These are phyloP conservation scores for Aspergillus carlsbadensis DNA, from an alignment of 495 filamentous ascomycete genomes.

Conservation along the genomic window DNA sequence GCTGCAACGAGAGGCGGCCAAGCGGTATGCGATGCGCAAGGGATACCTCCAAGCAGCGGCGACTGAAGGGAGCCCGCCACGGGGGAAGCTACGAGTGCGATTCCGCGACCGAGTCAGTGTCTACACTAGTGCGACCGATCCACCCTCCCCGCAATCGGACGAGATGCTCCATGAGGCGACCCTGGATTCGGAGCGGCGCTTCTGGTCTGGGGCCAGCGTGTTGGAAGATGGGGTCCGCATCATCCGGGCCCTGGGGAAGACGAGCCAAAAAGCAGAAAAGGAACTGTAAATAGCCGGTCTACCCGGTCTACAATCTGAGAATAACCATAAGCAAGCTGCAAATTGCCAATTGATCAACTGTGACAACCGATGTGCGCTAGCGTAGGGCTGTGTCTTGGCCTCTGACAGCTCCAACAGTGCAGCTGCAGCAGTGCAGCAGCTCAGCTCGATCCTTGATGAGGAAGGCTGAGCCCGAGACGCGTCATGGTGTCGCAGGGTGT, in stretches of 20 bases:
- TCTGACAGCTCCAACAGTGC: too few species aligned
- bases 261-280: neutral
- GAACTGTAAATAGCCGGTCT: neutral
- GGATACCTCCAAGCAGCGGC: constrained; percentile 52
- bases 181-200: constrained; percentile 30
- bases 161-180: constrained; percentile 25
- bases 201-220: constrained; percentile 27
- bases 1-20: constrained; percentile 68
- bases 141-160: constrained; percentile 10
- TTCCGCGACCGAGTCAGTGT: constrained; percentile 43
- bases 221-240: constrained; percentile 3
- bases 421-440: too few species aligned
- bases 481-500: neutral
- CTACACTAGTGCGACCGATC: constrained; percentile 20
- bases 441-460: neutral
- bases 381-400: too few species aligned
- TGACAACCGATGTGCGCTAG: too few species aligned
- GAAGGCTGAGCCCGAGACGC: neutral
- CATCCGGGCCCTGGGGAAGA: neutral
- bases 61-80: constrained; percentile 16
- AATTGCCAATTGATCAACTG: too few species aligned
- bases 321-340: too few species aligned
- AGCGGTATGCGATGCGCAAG: constrained; percentile 70
- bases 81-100: constrained; percentile 32
- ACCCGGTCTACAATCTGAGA: too few species aligned